phyloP scores from a whole-genome alignment of 352 stramenopile species.

The Globisporangium abappressorium region DNA sequence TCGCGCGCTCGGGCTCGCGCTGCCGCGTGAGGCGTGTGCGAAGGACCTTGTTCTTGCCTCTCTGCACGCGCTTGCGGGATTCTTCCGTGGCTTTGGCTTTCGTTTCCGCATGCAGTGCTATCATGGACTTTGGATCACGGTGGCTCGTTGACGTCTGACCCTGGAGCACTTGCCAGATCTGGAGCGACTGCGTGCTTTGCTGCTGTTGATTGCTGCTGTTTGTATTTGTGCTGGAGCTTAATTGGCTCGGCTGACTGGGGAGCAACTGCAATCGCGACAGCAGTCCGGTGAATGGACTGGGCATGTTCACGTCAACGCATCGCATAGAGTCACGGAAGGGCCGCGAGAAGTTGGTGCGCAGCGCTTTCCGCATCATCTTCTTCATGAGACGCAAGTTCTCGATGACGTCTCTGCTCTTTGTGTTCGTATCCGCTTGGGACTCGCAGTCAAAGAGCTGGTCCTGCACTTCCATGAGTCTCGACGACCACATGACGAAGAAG shows the following conservation, averaged over 20 bases:
- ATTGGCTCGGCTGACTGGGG: neutral
- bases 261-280: slow-evolving; percentile 31
- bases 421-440: neutral
- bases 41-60: slow-evolving; percentile 34
- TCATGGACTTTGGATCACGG: slow-evolving; percentile 15
- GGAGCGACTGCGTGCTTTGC: slow-evolving; percentile 8
- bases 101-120: slow-evolving; percentile 14
- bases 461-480: slow-evolving; percentile 46
- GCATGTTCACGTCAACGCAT: slow-evolving; percentile 34
- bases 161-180: slow-evolving; percentile 36
- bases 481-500: slow-evolving; percentile 56
- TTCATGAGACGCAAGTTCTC: slow-evolving; percentile 20
- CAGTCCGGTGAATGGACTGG: slow-evolving; percentile 38
- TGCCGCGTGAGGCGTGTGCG: slow-evolving; percentile 30
- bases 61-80: slow-evolving; percentile 24
- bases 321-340: slow-evolving; percentile 56
- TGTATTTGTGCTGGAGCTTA: neutral
- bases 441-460: slow-evolving; percentile 34
- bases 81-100: slow-evolving; percentile 13
- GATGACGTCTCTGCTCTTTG: slow-evolving; percentile 1
- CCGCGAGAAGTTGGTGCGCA: slow-evolving; percentile 52
- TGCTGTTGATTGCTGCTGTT: neutral
- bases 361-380: slow-evolving; percentile 27
- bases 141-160: slow-evolving; percentile 25
- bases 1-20: slow-evolving; percentile 21